Evolutionary conservation across 2,329 filamentous ascomycete species (phyloP).

Genomic region (Cladosporium sp.): DNA sequence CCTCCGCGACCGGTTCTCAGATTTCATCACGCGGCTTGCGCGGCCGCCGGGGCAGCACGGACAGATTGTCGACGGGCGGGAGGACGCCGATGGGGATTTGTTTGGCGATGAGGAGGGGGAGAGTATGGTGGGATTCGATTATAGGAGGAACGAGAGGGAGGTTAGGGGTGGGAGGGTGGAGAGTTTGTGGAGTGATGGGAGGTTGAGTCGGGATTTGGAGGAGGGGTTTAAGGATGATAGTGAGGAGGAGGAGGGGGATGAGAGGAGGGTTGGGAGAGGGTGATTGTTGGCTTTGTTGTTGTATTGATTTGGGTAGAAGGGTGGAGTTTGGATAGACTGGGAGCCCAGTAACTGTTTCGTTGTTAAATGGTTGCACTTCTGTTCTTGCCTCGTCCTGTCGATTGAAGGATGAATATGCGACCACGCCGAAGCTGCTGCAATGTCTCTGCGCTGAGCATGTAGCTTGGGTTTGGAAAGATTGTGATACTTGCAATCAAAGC

Average conservation of each 20-base stretch:
- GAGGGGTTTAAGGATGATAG: constrained; percentile 74
- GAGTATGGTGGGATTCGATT: constrained; percentile 48
- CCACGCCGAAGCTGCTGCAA: not conserved
- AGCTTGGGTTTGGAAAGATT: not conserved
- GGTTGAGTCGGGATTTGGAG: constrained; percentile 78
- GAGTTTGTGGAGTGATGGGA: constrained; percentile 53
- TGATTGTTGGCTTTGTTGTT: not conserved
- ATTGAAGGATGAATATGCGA: not conserved
- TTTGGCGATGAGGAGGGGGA: constrained; percentile 50
- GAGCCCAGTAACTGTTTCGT: not conserved
- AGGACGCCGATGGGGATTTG: constrained; percentile 31
- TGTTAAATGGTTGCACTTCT: not conserved
- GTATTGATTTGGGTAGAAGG: not conserved
- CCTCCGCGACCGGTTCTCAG: constrained; percentile 36
- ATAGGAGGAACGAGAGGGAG: constrained; percentile 37
- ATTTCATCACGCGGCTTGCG: constrained; percentile 37
- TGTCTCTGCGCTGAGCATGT: not conserved
- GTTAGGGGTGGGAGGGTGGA: constrained; percentile 35
- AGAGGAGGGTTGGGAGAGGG: constrained; percentile 9
- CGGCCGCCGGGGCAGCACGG: constrained; percentile 34
- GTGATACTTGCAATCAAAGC: not conserved
- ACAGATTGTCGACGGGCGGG: constrained; percentile 32
- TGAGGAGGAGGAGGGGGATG: constrained; percentile 54
- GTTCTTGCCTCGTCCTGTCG: not conserved
- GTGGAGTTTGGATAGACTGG: not conserved